Evolutionary conservation across 345 rosid genomes (phyloP), one percentile per base, ranked within the genome.

Genomic region (Moricandia arvensis): DNA sequence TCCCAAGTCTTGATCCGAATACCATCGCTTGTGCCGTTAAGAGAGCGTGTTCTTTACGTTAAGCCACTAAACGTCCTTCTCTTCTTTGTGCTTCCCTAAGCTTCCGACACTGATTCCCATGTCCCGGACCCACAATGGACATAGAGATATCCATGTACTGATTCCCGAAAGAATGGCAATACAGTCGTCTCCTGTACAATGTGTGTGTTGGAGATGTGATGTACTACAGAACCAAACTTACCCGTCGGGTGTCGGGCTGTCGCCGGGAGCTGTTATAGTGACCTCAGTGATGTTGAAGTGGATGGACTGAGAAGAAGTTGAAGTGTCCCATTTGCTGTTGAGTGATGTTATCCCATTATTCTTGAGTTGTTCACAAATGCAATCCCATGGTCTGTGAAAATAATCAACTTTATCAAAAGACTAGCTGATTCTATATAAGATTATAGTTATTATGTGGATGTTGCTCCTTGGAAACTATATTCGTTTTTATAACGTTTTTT

Each of bases 1-100:
- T 53, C 58, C 58, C 58, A 53, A 53, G 58, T 53, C 58, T 53
- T 53, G 27, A 53, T 53, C 12, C 58, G 58, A 53, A 53, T 53
- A 17, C 58, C 58, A 18, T 53, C 58, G 27, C 27, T 53, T 8
- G 58, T 53, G 27, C 58, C 58, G 27, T 53, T 53, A 53, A 53
- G n/a, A 53, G 26, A 53, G 6, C 9, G 9, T 53, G 58, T 53
- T 27, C 18, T 27, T 53, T 53, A 53, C 58, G 12, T 53, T 53
- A 53, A 53, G 58, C 58, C 58, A 53, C 3, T 53, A 53, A 53
- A n/a, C 58, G 4, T 53, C 27, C 58, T 53, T 53, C 27, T 53
- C 58, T 3, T 18, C 58, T 53, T 53, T 53, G 27, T 53, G 8
- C 58, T 53, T 53, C 27, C 58, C 58, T 53, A 53, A 53, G 58